phyloP scores from a whole-genome alignment of 768 basidiomycete genomes.

The Suillus discolor region DNA sequence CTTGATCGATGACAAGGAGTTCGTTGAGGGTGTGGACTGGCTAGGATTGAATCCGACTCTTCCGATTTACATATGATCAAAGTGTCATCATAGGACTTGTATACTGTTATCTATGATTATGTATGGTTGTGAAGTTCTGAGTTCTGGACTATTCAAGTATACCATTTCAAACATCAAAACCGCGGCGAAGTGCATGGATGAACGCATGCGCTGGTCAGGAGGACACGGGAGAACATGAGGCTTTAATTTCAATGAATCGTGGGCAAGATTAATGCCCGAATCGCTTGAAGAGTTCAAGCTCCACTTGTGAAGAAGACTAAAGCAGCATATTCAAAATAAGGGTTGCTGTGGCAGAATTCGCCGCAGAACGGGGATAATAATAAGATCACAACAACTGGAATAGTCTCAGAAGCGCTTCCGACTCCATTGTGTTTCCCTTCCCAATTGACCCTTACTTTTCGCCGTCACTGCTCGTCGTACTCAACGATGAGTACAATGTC shows the following conservation, averaged over 20 bases:
- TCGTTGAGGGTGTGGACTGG: slow-evolving; percentile 75
- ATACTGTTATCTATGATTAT: background rate
- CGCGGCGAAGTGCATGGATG: background rate
- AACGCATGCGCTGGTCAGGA: slow-evolving; percentile 8
- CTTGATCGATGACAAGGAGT: slow-evolving; percentile 76
- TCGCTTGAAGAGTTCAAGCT: slow-evolving; percentile 4
- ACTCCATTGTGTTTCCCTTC: slow-evolving; percentile 1
- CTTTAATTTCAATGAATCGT: background rate
- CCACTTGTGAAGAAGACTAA: background rate
- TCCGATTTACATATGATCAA: slow-evolving; percentile 68
- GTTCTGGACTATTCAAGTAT: background rate
- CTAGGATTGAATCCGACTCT: slow-evolving; percentile 72
- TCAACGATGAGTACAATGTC: slow-evolving; percentile 38
- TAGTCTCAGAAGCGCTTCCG: slow-evolving; percentile 6
- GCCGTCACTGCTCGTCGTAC: slow-evolving; percentile 15
- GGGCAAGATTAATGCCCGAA: background rate
- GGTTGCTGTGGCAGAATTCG: slow-evolving; percentile 6
- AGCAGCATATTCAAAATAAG: background rate
- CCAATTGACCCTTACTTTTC: slow-evolving; percentile 1
- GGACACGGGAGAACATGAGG: slow-evolving; percentile 4
- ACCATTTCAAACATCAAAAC: background rate
- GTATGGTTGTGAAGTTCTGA: background rate
- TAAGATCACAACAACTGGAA: slow-evolving; percentile 9
- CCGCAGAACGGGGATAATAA: slow-evolving; percentile 8
- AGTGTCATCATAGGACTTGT: background rate